Evolutionary conservation across 2,329 filamentous ascomycete genomes (phyloP), one percentile per base, ranked within the genome.

Genomic region (Scleromitrula shiraiana): DNA sequence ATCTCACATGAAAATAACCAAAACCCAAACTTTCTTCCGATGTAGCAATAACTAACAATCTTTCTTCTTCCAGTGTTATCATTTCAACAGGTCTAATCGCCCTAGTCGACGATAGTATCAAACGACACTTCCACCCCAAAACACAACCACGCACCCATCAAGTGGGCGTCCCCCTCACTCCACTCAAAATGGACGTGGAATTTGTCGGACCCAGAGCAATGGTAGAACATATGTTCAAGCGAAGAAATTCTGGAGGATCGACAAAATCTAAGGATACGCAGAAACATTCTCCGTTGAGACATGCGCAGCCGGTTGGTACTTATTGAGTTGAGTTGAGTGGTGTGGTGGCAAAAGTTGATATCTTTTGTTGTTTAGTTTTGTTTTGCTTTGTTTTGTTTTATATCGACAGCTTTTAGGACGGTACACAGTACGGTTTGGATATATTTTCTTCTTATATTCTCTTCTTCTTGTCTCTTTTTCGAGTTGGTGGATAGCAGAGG

Each of bases 21-120:
- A 14, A 7, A 32, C 7, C 4, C 27, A 15, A 19, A 8, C 20
- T 15, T 5, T 2, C 12, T 8, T 22, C 10, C 35, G 39, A 15
- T 24, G 3, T 6, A 30, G 9, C 22, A 5, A 22, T 15, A 22
- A 22, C 22, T 45, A 35, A 40, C 36, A n/a, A 4, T 5, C 20
- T 46, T 46, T 46, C 53, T 49, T 41, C 49, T 4, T 24, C 40
- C 56, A 95, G 89, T 65, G 83, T 95, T 55, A 83, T 97, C 54
- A 77, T 97, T 53, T 80, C 89, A 39, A 93, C 89, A n/a, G 91
- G 91, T 20, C 77, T 97, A 57, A 82, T 95, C 58, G 80, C 86
- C 7, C 78, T 97, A 37, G 84, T 94, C 43, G 91, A 97, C 62
- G 88, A 97, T 68, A 88, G 82, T 69, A 95, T 97, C 71, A 86